Percentiles rank a stretch among this genome's conserved stretches.
Conservation (phyloP, 140 eudicot species). For the Anethum foeniculum region DNA sequence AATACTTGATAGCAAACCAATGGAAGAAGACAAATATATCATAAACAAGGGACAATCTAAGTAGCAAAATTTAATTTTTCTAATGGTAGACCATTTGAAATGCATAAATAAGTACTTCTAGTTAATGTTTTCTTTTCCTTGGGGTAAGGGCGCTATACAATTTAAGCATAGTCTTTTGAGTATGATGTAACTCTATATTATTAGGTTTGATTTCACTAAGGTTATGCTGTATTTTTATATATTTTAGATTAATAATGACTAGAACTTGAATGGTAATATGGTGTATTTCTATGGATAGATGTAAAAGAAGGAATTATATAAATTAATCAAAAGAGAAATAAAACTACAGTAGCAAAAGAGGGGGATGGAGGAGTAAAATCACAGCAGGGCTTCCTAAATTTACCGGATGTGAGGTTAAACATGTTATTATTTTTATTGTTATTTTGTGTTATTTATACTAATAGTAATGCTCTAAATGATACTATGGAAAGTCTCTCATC, state of each 20-base stretch:
- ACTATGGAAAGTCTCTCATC: conserved; percentile 47
- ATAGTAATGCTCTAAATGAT: conserved; percentile 43
- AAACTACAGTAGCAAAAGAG: background rate
- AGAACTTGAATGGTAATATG: background rate
- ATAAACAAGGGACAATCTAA: background rate
- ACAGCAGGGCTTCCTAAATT: background rate
- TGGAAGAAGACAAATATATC: background rate
- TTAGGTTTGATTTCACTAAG: background rate
- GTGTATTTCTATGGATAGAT: background rate
- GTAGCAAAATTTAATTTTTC: background rate
- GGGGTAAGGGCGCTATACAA: background rate
- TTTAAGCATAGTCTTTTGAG: background rate
- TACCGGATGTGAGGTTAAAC: background rate
- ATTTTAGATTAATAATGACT: background rate
- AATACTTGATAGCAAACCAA: background rate
- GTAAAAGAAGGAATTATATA: background rate
- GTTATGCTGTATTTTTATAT: background rate
- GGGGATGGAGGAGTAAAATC: background rate
- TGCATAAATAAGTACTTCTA: background rate
- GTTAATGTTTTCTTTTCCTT: background rate
- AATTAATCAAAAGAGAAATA: background rate
- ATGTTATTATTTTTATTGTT: background rate
- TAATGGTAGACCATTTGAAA: background rate
- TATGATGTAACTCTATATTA: background rate
- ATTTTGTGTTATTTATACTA: background rate